Evolutionary conservation across 2,329 filamentous ascomycete genomes (phyloP).

Genomic region (Elsinoe arachidis): DNA sequence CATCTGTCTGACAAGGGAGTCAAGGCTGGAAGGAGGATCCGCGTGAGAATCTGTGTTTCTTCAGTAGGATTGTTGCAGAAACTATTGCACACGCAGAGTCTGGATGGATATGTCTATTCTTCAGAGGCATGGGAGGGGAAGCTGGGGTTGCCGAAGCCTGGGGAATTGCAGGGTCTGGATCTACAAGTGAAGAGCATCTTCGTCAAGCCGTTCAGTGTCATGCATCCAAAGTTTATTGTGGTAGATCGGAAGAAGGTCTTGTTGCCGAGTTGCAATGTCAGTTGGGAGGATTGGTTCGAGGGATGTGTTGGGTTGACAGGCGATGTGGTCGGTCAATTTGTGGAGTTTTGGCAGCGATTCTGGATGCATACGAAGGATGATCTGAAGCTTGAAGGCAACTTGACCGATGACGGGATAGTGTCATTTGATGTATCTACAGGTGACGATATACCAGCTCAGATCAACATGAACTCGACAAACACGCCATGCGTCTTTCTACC

Average conservation of each 20-base stretch:
- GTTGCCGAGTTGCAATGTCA: slow-evolving; percentile 74
- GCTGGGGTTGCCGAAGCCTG: slow-evolving; percentile 55
- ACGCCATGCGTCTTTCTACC: slow-evolving; percentile 59
- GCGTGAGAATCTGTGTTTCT: slow-evolving; percentile 68
- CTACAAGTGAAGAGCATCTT: slow-evolving; percentile 69
- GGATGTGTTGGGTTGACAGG: slow-evolving; percentile 62
- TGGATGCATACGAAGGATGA: slow-evolving; percentile 44
- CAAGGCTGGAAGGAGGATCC: slow-evolving; percentile 33
- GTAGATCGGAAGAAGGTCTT: slow-evolving; percentile 59
- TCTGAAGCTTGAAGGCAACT: not conserved
- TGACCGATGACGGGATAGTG: not conserved
- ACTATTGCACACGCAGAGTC: slow-evolving; percentile 59
- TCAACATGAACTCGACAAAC: not conserved
- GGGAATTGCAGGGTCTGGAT: slow-evolving; percentile 52
- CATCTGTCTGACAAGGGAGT: slow-evolving; percentile 47
- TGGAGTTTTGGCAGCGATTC: slow-evolving; percentile 59
- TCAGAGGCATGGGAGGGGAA: slow-evolving; percentile 49
- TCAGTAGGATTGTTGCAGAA: slow-evolving; percentile 66
- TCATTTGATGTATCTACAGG: not conserved
- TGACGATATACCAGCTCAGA: not conserved
- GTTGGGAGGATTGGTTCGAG: slow-evolving; percentile 83
- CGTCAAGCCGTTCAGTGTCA: slow-evolving; percentile 71
- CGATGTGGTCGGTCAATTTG: slow-evolving; percentile 50
- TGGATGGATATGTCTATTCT: slow-evolving; percentile 53
- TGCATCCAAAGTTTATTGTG: slow-evolving; percentile 78